These are phyloP conservation scores for Boletellus emodensis DNA, from an alignment of 768 basidiomycete species.

Conservation along the genomic window DNA sequence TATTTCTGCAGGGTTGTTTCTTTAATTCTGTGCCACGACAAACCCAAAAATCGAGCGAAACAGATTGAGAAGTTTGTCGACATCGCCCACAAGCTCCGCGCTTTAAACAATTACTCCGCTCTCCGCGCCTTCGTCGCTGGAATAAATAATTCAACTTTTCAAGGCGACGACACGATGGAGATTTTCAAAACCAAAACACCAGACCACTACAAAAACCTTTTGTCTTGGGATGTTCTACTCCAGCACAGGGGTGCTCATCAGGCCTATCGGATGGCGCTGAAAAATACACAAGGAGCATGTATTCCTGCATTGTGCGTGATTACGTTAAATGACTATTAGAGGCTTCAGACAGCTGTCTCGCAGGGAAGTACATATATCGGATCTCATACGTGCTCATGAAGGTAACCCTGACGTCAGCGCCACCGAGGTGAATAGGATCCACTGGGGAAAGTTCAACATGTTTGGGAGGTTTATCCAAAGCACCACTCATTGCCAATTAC, in stretches of 20 bases:
- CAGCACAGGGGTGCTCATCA: constrained; percentile 79
- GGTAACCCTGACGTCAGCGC: constrained; percentile 72
- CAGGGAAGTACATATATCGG: constrained; percentile 89
- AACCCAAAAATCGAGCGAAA: constrained; percentile 64
- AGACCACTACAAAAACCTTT: constrained; percentile 72
- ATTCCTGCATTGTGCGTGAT: constrained; percentile 76
- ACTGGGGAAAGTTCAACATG: constrained; percentile 96
- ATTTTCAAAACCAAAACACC: constrained; percentile 61
- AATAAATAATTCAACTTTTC: constrained; percentile 77
- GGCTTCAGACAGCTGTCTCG: constrained; percentile 10
- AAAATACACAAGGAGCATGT: constrained; percentile 79
- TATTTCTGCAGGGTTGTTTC: constrained; percentile 72
- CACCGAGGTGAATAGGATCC: constrained; percentile 66
- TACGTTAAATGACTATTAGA: constrained; percentile 2
- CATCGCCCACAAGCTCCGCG: constrained; percentile 75
- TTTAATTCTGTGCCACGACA: constrained; percentile 84
- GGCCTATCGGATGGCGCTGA: constrained; percentile 86
- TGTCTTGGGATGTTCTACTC: constrained; percentile 82
- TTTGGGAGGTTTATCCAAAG: constrained; percentile 82
- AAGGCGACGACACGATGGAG: constrained; percentile 75
- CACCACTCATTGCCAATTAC: constrained; percentile 73
- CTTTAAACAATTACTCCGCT: constrained; percentile 88
- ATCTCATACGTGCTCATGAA: constrained; percentile 83
- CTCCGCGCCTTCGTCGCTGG: constrained; percentile 93
- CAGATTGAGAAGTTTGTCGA: constrained; percentile 89